Evolutionary conservation across 2,329 filamentous ascomycete genomes (phyloP), one percentile per base, ranked within the genome.

Genomic region (Fusarium nelsonii): DNA sequence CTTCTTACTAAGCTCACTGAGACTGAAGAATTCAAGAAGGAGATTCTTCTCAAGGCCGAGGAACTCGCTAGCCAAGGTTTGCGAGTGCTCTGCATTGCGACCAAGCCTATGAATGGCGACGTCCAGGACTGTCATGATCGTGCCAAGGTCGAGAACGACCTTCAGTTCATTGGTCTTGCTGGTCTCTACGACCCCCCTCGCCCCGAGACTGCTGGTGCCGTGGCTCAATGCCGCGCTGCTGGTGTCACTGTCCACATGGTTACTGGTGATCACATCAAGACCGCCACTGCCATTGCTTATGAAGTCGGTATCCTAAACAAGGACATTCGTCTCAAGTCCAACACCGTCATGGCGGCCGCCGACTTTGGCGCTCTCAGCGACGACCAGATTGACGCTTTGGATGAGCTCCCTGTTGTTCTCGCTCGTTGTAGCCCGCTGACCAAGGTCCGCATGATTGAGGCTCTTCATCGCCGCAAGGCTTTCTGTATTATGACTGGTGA

Each of bases 401-500:
- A 87, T 1, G 79, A 83, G 6, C 80, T 92, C 3, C 90, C 90
- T 0, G 80, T 92, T 9, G 90, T 92, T 4, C 84, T 92, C 46
- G 90, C 90, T 61, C 84, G 90, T 39, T 92, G 90, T 76, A 90
- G 88, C 44, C 90, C 90, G 3, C 81, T 88, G 57, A 92, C 90
- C 36, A 92, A 92, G 78, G 90, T 92, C n/a, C 85, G 90, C 66
- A 90, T 92, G 86, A 90, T 92, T 58, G 88, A 92, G 74, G 90
- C 90, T n/a, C 84, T 92, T 61, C 89, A 91, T 70, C 85, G 90
- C 33, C 86, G 90, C 56, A 85, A 87, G 60, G 85, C 85, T 3
- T 92, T 91, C 77, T 91, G 88, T 70, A 90, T 90, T 69, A 92
- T 92, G 89, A 92, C 90, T 41, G 91, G 91, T 71, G 90, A 92